Conservation (phyloP, 495 filamentous ascomycete genomes). For the Sphaerosporella brunnea region DNA sequence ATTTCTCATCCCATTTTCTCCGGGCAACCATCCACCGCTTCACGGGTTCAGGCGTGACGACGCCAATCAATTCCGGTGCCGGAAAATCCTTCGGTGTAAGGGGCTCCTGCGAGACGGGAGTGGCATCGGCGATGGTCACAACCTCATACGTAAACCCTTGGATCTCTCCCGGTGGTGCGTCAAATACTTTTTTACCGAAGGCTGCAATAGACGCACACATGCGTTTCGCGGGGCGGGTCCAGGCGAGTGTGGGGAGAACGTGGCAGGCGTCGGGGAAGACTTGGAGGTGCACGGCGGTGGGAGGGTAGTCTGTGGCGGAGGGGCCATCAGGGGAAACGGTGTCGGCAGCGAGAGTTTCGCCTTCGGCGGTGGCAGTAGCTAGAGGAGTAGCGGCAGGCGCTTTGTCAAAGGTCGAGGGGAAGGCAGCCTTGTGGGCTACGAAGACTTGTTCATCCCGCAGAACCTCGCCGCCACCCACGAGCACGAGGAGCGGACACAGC, state of each 20-base stretch:
- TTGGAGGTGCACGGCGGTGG: conserved; percentile 87
- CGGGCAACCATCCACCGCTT: conserved; percentile 65
- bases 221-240: conserved; percentile 81
- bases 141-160: neutral
- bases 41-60: conserved; percentile 62
- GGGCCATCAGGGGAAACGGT: neutral
- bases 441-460: conserved; percentile 90
- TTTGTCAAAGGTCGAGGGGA: neutral
- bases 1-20: conserved; percentile 51
- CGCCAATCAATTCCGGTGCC: conserved; percentile 46
- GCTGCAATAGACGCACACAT: conserved; percentile 85
- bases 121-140: too few relatives aligned
- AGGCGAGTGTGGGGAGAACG: conserved; percentile 75
- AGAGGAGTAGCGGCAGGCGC: too few relatives aligned
- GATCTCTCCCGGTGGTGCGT: neutral
- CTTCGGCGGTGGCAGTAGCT: neutral
- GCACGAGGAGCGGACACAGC: conserved; percentile 66
- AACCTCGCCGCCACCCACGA: conserved; percentile 74
- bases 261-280: conserved; percentile 93
- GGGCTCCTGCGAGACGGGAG: neutral
- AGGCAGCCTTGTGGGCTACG: conserved; percentile 78
- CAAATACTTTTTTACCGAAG: conserved; percentile 73
- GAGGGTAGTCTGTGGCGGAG: conserved; percentile 20
- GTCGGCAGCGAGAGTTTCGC: neutral
- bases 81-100: conserved; percentile 24